Conservation (phyloP, 176 grass and related monocot genomes). For the Eragrostis nindensis region DNA sequence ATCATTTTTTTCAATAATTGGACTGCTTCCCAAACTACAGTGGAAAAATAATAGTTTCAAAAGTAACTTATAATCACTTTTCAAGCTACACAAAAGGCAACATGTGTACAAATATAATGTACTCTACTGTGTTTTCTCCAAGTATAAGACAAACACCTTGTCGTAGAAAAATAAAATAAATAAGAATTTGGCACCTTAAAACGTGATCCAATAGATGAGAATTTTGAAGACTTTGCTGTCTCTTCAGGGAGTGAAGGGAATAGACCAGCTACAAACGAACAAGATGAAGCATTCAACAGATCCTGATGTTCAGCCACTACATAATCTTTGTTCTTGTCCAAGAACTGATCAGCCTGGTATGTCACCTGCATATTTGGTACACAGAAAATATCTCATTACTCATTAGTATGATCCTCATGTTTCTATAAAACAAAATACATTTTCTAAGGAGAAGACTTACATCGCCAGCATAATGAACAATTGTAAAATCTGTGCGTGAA, state of each 20-base stretch:
- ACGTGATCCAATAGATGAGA: conserved; percentile 93
- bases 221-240: conserved; percentile 92
- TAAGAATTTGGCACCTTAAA: conserved; percentile 81
- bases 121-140: neutral
- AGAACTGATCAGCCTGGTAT: conserved; percentile 87
- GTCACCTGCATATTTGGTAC: conserved; percentile 62
- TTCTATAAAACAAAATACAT: conserved; percentile 37
- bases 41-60: conserved; percentile 32
- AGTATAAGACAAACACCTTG: neutral
- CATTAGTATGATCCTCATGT: conserved; percentile 26
- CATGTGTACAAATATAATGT: neutral
- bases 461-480: conserved; percentile 96
- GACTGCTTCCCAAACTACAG: too few species aligned
- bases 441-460: conserved; percentile 52
- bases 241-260: conserved; percentile 96
- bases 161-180: conserved; percentile 35
- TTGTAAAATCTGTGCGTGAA: conserved; percentile 93
- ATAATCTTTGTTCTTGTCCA: conserved; percentile 99
- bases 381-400: conserved; percentile 27
- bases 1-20: too few species aligned
- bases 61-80: neutral
- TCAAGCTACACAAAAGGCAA: conserved; percentile 4
- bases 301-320: conserved; percentile 97
- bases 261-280: conserved; percentile 79
- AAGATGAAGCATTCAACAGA: conserved; percentile 84